Evolutionary conservation across 2,329 filamentous ascomycete genomes (phyloP).

Genomic region (Raffaelea albimanens): DNA sequence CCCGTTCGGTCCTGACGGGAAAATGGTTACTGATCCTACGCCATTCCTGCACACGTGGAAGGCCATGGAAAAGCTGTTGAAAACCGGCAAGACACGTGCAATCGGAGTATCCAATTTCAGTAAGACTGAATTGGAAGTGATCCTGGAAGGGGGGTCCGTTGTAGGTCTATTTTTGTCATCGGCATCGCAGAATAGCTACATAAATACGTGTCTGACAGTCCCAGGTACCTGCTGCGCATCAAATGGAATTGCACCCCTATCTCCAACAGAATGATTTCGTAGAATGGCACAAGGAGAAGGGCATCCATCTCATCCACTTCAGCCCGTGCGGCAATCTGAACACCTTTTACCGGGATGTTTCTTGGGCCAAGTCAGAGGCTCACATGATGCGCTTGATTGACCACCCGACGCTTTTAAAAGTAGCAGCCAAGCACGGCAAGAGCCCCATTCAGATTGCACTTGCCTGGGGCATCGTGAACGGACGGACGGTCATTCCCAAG

Average conservation of each 20-base stretch:
- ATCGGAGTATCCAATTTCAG: conserved; percentile 45
- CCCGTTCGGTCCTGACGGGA: background rate
- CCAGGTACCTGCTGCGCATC: background rate
- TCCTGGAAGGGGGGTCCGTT: background rate
- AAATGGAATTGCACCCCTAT: background rate
- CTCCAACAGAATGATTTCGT: background rate
- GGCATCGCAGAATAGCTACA: too few relatives aligned
- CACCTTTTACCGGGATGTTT: conserved; percentile 31
- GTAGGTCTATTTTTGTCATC: background rate
- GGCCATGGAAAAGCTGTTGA: conserved; percentile 57
- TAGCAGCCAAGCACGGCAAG: conserved; percentile 47
- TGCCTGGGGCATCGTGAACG: conserved; percentile 56
- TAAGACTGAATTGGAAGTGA: conserved; percentile 25
- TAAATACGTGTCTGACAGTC: too few relatives aligned
- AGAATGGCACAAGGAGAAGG: background rate
- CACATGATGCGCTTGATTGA: conserved; percentile 37
- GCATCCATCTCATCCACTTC: background rate
- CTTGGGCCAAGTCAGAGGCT: conserved; percentile 21
- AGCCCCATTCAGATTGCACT: conserved; percentile 52
- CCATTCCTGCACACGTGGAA: conserved; percentile 57
- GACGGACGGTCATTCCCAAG: conserved; percentile 61
- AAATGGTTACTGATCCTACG: background rate
- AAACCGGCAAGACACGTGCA: conserved; percentile 43
- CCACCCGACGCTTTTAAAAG: conserved; percentile 47
- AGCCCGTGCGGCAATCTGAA: conserved; percentile 21